Conservation (phyloP, 257 asterid species). For the Coffea eugenioides region DNA sequence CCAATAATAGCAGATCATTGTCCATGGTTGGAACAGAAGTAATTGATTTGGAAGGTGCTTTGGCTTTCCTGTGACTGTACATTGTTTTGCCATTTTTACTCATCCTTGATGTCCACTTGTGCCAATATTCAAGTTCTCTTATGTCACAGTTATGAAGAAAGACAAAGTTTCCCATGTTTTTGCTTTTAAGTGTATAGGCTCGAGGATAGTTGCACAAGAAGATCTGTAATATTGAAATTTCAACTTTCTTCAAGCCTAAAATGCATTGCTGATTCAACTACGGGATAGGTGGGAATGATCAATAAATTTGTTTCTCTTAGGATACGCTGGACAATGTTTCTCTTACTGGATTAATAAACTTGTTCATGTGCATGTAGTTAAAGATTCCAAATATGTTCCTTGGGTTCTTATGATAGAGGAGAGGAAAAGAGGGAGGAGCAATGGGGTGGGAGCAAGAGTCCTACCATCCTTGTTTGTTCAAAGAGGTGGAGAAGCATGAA, state of each 20-base stretch:
- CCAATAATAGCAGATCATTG: conserved; percentile 29
- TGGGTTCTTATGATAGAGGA: neutral
- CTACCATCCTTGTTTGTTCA: neutral
- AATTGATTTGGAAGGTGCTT: conserved; percentile 74
- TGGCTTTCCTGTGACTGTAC: neutral
- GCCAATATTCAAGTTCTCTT: neutral
- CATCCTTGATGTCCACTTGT: neutral
- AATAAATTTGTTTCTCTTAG: neutral
- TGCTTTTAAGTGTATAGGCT: neutral
- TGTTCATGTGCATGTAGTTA: neutral
- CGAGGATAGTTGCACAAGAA: neutral
- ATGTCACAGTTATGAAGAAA: neutral
- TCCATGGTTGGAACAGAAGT: conserved; percentile 51
- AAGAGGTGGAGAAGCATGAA: neutral
- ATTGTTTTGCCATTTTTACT: neutral
- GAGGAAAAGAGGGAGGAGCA: neutral
- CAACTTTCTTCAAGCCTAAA: neutral
- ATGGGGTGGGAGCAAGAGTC: neutral
- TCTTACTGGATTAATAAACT: neutral
- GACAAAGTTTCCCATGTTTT: neutral
- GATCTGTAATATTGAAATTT: neutral
- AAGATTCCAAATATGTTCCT: neutral
- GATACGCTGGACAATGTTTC: neutral
- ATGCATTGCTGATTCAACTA: too few species aligned
- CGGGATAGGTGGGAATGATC: neutral